A percentile compares a stretch with the other conserved stretches of the same genome.
These are phyloP conservation scores for Coprinopsis sp. DNA, from an alignment of 768 basidiomycete genomes.

Conservation along the genomic window DNA sequence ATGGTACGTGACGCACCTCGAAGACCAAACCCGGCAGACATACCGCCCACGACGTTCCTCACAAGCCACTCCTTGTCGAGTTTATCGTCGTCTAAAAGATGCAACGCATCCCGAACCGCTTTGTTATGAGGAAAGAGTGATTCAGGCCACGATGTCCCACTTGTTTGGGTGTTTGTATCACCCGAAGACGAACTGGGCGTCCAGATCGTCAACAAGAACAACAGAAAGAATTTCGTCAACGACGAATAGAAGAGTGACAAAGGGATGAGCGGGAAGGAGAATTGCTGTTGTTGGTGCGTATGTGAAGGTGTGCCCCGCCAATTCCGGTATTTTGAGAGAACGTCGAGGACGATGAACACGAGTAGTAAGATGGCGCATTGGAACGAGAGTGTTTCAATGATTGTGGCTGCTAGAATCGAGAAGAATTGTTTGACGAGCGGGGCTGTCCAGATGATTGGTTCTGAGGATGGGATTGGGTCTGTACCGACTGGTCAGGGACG, in stretches of 20 bases:
- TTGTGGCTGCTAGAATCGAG: conserved; percentile 60
- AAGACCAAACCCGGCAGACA: conserved; percentile 83
- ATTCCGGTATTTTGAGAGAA: conserved; percentile 32
- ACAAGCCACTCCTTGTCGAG: conserved; percentile 83
- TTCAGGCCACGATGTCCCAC: conserved; percentile 23
- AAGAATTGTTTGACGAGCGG: conserved; percentile 47
- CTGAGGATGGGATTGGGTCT: conserved; percentile 38
- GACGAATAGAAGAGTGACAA: conserved; percentile 82
- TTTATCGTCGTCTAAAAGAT: conserved; percentile 65
- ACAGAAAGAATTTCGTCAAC: conserved; percentile 75
- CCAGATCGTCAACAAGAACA: conserved; percentile 83
- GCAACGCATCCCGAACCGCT: conserved; percentile 36
- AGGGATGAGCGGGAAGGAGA: conserved; percentile 73
- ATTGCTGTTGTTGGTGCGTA: conserved; percentile 42
- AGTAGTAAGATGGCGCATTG: conserved; percentile 61
- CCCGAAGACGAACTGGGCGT: conserved; percentile 39
- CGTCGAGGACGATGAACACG: conserved; percentile 46
- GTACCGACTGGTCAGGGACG: not conserved
- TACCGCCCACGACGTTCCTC: conserved; percentile 77
- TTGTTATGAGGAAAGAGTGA: conserved; percentile 27
- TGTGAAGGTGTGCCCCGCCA: conserved; percentile 16
- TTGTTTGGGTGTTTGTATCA: conserved; percentile 18
- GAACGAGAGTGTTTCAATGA: conserved; percentile 72
- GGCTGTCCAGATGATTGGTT: conserved; percentile 46
- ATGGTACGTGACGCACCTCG: conserved; percentile 45